Evolutionary conservation across 2,329 filamentous ascomycete genomes (phyloP), one percentile per base, ranked within the genome.

Genomic region (Diaporthe nobilis): DNA sequence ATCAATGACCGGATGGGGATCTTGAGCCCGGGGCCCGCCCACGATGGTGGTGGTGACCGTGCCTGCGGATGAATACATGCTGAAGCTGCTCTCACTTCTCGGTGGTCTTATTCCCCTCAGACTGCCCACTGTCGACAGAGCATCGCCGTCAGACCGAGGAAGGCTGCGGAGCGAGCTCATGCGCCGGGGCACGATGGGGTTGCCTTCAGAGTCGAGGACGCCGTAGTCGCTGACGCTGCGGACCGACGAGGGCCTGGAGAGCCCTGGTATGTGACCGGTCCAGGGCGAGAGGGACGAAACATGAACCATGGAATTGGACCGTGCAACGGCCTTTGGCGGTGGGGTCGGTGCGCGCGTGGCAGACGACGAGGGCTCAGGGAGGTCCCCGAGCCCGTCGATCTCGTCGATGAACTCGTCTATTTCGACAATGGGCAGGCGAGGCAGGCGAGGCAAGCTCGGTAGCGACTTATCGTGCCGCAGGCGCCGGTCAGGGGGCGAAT

Each of bases 331-430:
- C 37, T 79, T 79, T 4, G 80, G 81, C 8, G 82, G 81, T 28
- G 81, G 79, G 3, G 81, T 81, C 1, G 82, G 81, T 12, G 81
- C 75, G 8, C 76, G 78, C n/a, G 67, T 74, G 2, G 80, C 25
- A 20, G 25, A 28, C 34, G 72, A 28, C 28, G 80, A 79, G 58
- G 58, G 71, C 25, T 65, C 47, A 39, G 72, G 77, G 39, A 82
- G 77, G 28, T 72, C 63, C 25, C 31, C 47, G n/a, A 51, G 31
- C 31, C 31, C 53, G 49, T 47, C 49, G 37, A 73, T 53, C 73
- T 83, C 81, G 58, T 81, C 82, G 22, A 81, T 76, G 47, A 82
- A 78, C 51, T 82, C 80, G 65, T 82, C 79, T 28, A 81, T 77
- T 39, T 82, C 82, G 73, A 81, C 80, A 15, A 83, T 81, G n/a